Base-by-base conservation (phyloP, 306 rosid genomes). In the Sophora flavescens region DNA sequence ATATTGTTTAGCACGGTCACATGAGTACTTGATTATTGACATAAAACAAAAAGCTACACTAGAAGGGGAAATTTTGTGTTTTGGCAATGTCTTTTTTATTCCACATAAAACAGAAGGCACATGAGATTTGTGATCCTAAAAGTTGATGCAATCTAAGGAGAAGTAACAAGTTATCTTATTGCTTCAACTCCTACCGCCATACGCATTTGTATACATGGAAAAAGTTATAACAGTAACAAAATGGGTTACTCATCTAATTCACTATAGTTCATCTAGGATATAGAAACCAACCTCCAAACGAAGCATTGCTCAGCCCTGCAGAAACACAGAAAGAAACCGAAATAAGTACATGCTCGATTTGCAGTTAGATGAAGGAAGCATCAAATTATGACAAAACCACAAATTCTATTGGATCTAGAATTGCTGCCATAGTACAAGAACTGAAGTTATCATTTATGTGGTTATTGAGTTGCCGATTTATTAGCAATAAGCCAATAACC, bases 271-370 rank as follows among this genome's bases (percentile, higher is more conserved):
- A 71, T 61, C 61, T 28, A 12, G 39, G 68, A 44, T 5, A 28
- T 6, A 63, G 79, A 82, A 77, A 91, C 93, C 75, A 74, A 96
- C 99, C 99, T 91, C 88, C 85, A 82, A 92, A 88, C n/a, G 97
- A 85, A 77, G 82, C 71, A 83, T 96, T 96, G 89, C 93, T 83
- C 79, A 92, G 76, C 77, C 93, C 99, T 96, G 98, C 91, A 78
- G 42, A 82, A 56, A 41, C 51, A 82, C 48, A 84, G 51, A 69
- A 77, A 44, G 68, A 71, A 80, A 75, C 71, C 5, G 56, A 70
- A 63, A 71, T 81, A 22, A 90, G 87, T 68, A 63, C 15, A 17
- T 73, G 70, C 64, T 77, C 4, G 36, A 68, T 67, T 38, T 33
- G 6, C 33, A 70, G 8, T 42, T 26, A 66, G 61, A 68, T 48